Percentiles rank a stretch among this genome's conserved stretches.
These are phyloP conservation scores for Pseudotsuga menziesii DNA, from an alignment of 75 land plant genomes.

Conservation along the genomic window DNA sequence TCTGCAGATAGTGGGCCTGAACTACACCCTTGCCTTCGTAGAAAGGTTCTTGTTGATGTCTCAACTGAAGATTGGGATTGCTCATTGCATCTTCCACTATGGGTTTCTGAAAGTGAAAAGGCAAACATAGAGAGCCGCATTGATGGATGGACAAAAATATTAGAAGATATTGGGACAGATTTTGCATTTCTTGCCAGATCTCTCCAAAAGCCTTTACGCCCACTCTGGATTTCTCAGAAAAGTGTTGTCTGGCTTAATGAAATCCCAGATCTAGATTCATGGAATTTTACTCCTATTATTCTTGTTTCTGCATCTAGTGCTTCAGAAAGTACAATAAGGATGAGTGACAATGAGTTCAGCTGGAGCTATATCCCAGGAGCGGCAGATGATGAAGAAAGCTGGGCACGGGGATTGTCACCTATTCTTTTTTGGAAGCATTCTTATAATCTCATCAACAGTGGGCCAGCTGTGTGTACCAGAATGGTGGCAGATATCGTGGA, in stretches of 20 bases:
- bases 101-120: conserved; percentile 85
- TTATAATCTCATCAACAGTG: conserved; percentile 53
- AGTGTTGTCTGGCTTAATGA: conserved; percentile 96
- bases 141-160: conserved; percentile 66
- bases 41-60: not conserved
- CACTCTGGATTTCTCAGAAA: conserved; percentile 94
- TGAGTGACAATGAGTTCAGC: conserved; percentile 67
- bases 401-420: conserved; percentile 91
- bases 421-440: conserved; percentile 82
- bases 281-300: conserved; percentile 91
- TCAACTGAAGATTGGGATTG: conserved; percentile 67
- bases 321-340: conserved; percentile 31
- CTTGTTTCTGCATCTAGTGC: conserved; percentile 81
- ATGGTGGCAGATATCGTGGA: conserved; percentile 89
- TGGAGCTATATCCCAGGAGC: conserved; percentile 98
- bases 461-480: conserved; percentile 74
- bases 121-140: conserved; percentile 55
- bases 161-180: conserved; percentile 74
- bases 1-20: not conserved
- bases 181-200: conserved; percentile 45
- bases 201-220: conserved; percentile 77
- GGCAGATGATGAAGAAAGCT: conserved; percentile 99
- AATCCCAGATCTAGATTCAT: conserved; percentile 71
- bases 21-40: not conserved
- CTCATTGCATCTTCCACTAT: conserved; percentile 84